Evolutionary conservation across 495 filamentous ascomycete species (phyloP), one percentile per base, ranked within the genome.

Genomic region (Hypoxylon subgilvum): DNA sequence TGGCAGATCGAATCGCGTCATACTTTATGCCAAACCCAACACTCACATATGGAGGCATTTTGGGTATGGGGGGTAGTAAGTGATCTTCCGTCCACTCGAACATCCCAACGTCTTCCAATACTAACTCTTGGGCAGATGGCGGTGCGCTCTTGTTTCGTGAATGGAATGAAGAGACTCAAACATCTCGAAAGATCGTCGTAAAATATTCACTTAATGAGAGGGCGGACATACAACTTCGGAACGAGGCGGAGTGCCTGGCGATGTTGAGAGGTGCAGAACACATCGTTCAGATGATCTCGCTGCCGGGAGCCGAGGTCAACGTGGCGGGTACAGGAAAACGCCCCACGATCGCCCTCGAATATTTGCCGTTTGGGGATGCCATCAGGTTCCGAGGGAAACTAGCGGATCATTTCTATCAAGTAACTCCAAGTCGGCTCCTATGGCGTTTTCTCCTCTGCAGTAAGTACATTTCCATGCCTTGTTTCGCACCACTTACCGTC

Each of bases 381-480:
- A 1, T 3, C 3, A 7, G 9, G 8, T 42, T 49, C 18, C 7
- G 30, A 14, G 1, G 8, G 0, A 23, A 16, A 14, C 6, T 44
- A n/a, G 0, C 0, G 1, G 18, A 23, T 8, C 14, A 1, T 1
- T 3, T 4, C 8, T 27, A 27, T 12, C 13, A n/a, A 10, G 13
- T 14, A 3, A 17, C 34, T 18, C 54, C 54, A 8, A 58, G 39
- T 48, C 45, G 54, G 25, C 14, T 58, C 3, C 18, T 58, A 9
- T 59, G 55, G 55, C 48, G 47, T 12, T 31, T 59, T 2, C 52
- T 47, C 27, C 46, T 59, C 34, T 59, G 55, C 17, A 5, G 55
- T 59, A 32, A 46, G 54, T 22, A 1, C 7, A 21, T 1, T 19
- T 25, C 9, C 13, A 12, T 13, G 1, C n/a, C 2, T 30, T 13